Evolutionary conservation across 2,329 filamentous ascomycete genomes (phyloP).

Genomic region (Pseudocercospora pini-densiflorae): DNA sequence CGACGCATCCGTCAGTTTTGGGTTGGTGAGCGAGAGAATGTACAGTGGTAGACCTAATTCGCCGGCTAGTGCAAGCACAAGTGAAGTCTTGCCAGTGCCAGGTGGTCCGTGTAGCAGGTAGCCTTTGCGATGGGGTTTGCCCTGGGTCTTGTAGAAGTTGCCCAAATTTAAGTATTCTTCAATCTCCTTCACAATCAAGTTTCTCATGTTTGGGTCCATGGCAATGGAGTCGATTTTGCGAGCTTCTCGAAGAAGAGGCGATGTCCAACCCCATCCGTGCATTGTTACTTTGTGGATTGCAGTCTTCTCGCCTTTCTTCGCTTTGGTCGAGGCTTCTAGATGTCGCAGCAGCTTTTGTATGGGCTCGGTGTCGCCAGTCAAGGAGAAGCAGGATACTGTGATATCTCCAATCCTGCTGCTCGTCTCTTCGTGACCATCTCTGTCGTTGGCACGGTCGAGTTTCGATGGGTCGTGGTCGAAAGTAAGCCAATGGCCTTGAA

Average conservation of each 20-base stretch:
- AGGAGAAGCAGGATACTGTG: conserved; percentile 28
- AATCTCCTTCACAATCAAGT: conserved; percentile 68
- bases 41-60: conserved; percentile 96
- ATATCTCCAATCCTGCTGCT: conserved; percentile 1
- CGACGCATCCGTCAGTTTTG: conserved; percentile 96
- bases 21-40: conserved; percentile 90
- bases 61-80: conserved; percentile 93
- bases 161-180: conserved; percentile 74
- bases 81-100: conserved; percentile 96
- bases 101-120: conserved; percentile 94
- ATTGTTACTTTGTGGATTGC: conserved; percentile 24
- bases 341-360: conserved; percentile 50
- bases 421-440: too few species aligned
- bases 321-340: conserved; percentile 46
- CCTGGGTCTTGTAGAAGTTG: conserved; percentile 79
- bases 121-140: conserved; percentile 84
- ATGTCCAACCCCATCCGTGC: conserved; percentile 40
- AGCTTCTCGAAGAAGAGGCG: conserved; percentile 59
- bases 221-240: conserved; percentile 76
- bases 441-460: too few species aligned
- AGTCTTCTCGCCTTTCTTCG: conserved; percentile 23
- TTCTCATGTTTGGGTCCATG: conserved; percentile 64
- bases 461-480: too few species aligned
- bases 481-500: too few species aligned
- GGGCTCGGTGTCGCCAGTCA: conserved; percentile 35